phyloP scores from a whole-genome alignment of 2,329 filamentous ascomycete genomes.

The Dactylellina cionopaga region DNA sequence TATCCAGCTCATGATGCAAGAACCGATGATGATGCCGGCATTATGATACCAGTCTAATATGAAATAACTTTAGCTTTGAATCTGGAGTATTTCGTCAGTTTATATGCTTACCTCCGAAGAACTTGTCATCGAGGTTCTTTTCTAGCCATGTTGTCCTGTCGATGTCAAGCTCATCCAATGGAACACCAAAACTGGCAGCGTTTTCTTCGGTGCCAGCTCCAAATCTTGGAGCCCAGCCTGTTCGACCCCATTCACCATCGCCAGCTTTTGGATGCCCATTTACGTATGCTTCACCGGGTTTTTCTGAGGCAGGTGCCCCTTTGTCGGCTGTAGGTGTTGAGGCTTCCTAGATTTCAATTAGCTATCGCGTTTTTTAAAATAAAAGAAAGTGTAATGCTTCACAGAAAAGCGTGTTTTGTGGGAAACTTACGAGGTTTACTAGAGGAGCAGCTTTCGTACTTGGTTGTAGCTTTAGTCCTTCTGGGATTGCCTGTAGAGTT shows the following conservation, averaged over 20 bases:
- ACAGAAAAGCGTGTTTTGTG: conserved; percentile 7
- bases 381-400: neutral
- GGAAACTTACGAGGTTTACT: conserved; percentile 41
- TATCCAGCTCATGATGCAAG: conserved; percentile 89
- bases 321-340: conserved; percentile 41
- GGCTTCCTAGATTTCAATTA: conserved; percentile 19
- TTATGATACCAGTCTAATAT: conserved; percentile 96
- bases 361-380: conserved; percentile 13
- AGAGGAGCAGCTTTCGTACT: conserved; percentile 41
- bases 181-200: conserved; percentile 42
- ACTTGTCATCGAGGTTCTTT: conserved; percentile 82
- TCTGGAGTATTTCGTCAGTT: neutral
- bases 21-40: conserved; percentile 90
- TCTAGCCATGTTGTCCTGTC: conserved; percentile 89
- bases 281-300: conserved; percentile 58
- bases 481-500: conserved; percentile 25
- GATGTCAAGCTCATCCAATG: conserved; percentile 51
- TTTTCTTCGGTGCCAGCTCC: conserved; percentile 62
- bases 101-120: conserved; percentile 76
- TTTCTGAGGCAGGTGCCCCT: conserved; percentile 54
- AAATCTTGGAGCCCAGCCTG: conserved; percentile 90
- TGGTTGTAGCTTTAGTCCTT: conserved; percentile 46
- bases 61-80: conserved; percentile 8
- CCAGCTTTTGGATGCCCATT: conserved; percentile 66
- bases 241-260: conserved; percentile 68